Base-by-base conservation (phyloP, 495 filamentous ascomycete genomes). In the Penicillium argentinense region DNA sequence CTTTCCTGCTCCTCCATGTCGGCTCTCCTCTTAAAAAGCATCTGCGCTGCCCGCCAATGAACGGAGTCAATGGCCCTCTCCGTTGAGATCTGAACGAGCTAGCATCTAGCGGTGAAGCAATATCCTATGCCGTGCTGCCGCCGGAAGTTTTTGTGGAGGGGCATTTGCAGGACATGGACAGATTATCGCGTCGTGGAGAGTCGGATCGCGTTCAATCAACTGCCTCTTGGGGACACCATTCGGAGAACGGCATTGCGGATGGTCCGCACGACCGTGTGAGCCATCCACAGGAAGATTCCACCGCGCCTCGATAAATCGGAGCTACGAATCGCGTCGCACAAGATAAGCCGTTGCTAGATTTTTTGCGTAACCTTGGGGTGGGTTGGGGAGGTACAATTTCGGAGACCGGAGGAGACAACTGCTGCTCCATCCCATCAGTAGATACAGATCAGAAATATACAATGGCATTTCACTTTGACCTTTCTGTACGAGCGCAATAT, bases 51-150 rank as follows among this genome's bases (percentile, higher is more conserved):
- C 39, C 27, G 12, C 54, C 49, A 53, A 53, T 57, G 45, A 53
- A 22, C 23, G 18, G 18, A n/a, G 9, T 11, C 13, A 22, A 32
- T 32, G 9, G 23, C 19, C 30, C 4, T 48, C 34, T 38, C 17
- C 42, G 17, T 42, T 26, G 27, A 37, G 47, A 57, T 54, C 43
- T 32, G 34, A 42, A 48, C 42, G 39, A 19, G 29, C 45, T 45
- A 34, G 22, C 57, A 63, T 60, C 33, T 63, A 61, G 60, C 60
- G 60, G 60, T 63, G 60, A 53, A 59, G 57, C 16, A 18, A 36
- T 36, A 18, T 18, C 33, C 46, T 47, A 13, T 43, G 53, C 47
- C 42, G 40, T 60, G 23, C 26, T 45, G 14, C 29, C 23, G 51
- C 42, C 47, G 44, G 37, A 13, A 37, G 36, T 32, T 33, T 48